Conservation (phyloP, 176 grass and related monocot genomes). For the Urochloa ruziziensis region DNA sequence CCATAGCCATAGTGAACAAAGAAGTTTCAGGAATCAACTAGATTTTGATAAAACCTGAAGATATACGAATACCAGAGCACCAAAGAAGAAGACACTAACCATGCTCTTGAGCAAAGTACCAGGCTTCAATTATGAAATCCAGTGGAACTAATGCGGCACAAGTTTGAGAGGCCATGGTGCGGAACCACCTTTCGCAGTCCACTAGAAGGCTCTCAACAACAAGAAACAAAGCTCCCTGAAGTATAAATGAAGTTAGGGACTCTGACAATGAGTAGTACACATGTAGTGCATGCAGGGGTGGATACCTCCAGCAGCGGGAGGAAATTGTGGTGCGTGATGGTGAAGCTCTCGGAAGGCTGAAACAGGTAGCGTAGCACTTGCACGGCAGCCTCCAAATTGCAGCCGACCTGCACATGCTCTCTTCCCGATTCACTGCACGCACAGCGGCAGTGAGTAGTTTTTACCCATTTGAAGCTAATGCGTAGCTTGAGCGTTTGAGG, state of each 20-base stretch:
- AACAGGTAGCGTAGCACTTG: conserved; percentile 44
- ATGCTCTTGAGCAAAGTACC: conserved; percentile 38
- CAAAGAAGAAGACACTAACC: conserved; percentile 8
- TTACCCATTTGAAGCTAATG: background rate
- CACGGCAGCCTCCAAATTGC: conserved; percentile 42
- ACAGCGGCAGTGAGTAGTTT: background rate
- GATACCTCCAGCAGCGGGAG: conserved; percentile 47
- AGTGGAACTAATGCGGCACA: background rate
- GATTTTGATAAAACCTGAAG: background rate
- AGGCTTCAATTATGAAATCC: conserved; percentile 41
- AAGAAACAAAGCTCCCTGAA: conserved; percentile 63
- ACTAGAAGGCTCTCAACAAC: conserved; percentile 53
- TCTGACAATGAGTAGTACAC: background rate
- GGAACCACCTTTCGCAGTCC: conserved; percentile 60
- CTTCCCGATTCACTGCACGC: conserved; percentile 54
- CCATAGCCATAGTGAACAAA: background rate
- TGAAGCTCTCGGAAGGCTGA: conserved; percentile 16
- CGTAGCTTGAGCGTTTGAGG: background rate
- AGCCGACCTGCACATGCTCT: conserved; percentile 33
- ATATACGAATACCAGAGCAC: background rate
- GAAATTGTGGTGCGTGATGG: conserved; percentile 45
- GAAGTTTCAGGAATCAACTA: background rate
- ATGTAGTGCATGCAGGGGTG: background rate
- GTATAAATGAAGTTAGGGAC: background rate
- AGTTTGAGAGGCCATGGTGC: conserved; percentile 15